Percentiles rank a stretch among this genome's conserved stretches.
phyloP scores from a whole-genome alignment of 2,329 filamentous ascomycete species.

The Ophiostoma populinum region DNA sequence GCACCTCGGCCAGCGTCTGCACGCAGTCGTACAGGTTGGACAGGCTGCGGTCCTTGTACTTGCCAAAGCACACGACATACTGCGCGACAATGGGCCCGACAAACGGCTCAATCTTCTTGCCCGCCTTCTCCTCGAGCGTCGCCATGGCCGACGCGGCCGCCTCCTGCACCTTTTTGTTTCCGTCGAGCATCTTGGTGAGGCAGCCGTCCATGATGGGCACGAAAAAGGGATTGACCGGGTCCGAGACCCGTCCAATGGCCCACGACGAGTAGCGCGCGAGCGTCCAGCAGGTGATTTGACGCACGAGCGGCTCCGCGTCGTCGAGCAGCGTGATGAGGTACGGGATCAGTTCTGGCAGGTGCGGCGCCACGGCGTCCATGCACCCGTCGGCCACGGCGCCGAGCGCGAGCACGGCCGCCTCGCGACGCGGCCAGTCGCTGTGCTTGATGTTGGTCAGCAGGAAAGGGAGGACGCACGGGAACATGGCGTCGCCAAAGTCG shows the following conservation, averaged over 20 bases:
- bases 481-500: constrained; percentile 76
- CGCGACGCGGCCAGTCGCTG: constrained; percentile 75
- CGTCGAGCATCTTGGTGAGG: constrained; percentile 82
- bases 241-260: constrained; percentile 61
- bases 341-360: constrained; percentile 76
- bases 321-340: constrained; percentile 77
- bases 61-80: constrained; percentile 78
- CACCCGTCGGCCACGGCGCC: constrained; percentile 93
- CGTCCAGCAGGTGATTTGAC: constrained; percentile 97
- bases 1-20: constrained; percentile 85
- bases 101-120: constrained; percentile 64
- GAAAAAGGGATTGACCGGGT: constrained; percentile 62
- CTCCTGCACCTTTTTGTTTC: constrained; percentile 95
- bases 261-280: constrained; percentile 84
- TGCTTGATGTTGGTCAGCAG: constrained; percentile 79
- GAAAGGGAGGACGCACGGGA: constrained; percentile 83
- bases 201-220: constrained; percentile 96
- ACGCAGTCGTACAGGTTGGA: constrained; percentile 98
- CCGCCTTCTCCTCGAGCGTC: constrained; percentile 86
- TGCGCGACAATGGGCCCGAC: constrained; percentile 80
- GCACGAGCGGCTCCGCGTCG: constrained; percentile 75
- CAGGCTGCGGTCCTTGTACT: constrained; percentile 98
- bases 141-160: constrained; percentile 92
- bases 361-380: constrained; percentile 73
- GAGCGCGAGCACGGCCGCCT: constrained; percentile 84